Base-by-base conservation (phyloP, 495 filamentous ascomycete genomes). In the Recurvomyces mirabilis region DNA sequence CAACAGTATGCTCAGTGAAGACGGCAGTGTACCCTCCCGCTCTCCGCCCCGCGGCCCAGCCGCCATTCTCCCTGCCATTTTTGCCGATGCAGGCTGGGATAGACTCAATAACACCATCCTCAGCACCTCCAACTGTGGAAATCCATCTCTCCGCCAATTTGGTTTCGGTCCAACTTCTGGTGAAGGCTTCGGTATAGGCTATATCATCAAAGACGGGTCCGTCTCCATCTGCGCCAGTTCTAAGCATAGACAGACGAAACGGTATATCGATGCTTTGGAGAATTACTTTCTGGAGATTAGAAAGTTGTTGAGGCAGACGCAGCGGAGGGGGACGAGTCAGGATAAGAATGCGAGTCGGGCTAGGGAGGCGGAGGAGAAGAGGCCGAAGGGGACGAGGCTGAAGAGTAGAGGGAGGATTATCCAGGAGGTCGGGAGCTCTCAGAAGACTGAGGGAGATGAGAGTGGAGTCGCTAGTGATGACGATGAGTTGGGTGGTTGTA, bases 101-200 rank as follows among this genome's bases (percentile, higher is more conserved):
- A 86, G 82, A 52, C 73, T 94, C 46, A 95, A 95, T 69, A 93
- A 75, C 51, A 95, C 91, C 13, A 84, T 96, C 54, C 68, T 98
- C 15, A 91, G 84, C 24, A 95, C 91, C 1, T 94, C 87, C n/a
- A 98, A 98, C 66, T 98, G 91, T 64, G 91, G 91, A 43, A 98
- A 98, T 64, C 91, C 91, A 1, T 88, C 83, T n/a, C 74, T 98
- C 12, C 81, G 91, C 1, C 86, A 94, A 36, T 98, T 98, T 55
- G 91, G 91, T 10, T 98, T 98, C 63, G 91, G 91, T 0, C 91
- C 91, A 3, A 93, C 87, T 0, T 88, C 82, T 3, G 89, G 81
- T 21, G 93, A 96, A 41, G 91, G 91, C 0, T 96, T 96, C 60
- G 91, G 93, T 11, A 93, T 98, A 43, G 91, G 91, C 11, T 98